Percentiles rank a stretch among this genome's conserved stretches.
phyloP scores from a whole-genome alignment of 768 basidiomycete genomes.

The Asterophora parasitica region DNA sequence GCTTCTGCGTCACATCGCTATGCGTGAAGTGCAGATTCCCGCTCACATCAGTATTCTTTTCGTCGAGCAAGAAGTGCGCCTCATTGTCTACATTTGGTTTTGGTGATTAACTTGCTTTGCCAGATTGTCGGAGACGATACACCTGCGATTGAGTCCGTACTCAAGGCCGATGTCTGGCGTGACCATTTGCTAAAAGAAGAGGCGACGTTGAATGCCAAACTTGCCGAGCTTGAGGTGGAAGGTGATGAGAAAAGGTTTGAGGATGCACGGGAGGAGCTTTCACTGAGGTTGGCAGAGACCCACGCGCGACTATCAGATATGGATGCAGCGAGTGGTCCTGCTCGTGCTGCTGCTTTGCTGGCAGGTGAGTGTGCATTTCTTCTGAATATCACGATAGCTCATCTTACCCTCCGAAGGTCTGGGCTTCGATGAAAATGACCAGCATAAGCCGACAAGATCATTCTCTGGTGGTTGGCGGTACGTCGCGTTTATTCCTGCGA shows the following conservation, averaged over 20 bases:
- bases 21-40: constrained; percentile 92
- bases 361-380: constrained; percentile 50
- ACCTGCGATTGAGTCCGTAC: constrained; percentile 83
- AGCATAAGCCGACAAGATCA: constrained; percentile 73
- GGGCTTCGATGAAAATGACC: constrained; percentile 88
- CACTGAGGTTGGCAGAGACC: constrained; percentile 78
- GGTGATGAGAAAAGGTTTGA: constrained; percentile 77
- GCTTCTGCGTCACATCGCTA: constrained; percentile 86
- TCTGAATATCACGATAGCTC: neutral
- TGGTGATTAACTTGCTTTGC: neutral
- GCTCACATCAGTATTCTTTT: constrained; percentile 95
- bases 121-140: constrained; percentile 95
- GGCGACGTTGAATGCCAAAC: constrained; percentile 60
- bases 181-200: constrained; percentile 90
- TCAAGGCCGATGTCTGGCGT: constrained; percentile 99
- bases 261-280: constrained; percentile 82
- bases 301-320: constrained; percentile 92
- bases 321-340: constrained; percentile 97
- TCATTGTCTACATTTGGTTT: neutral
- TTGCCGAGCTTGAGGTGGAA: constrained; percentile 68
- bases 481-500: constrained; percentile 13
- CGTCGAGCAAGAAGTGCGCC: constrained; percentile 89
- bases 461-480: constrained; percentile 97
- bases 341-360: constrained; percentile 82
- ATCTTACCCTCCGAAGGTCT: constrained; percentile 48